Percentiles rank a stretch among this genome's conserved stretches.
Evolutionary conservation across 352 stramenopile genomes (phyloP).

Genomic region (Pythium grandisporangium): DNA sequence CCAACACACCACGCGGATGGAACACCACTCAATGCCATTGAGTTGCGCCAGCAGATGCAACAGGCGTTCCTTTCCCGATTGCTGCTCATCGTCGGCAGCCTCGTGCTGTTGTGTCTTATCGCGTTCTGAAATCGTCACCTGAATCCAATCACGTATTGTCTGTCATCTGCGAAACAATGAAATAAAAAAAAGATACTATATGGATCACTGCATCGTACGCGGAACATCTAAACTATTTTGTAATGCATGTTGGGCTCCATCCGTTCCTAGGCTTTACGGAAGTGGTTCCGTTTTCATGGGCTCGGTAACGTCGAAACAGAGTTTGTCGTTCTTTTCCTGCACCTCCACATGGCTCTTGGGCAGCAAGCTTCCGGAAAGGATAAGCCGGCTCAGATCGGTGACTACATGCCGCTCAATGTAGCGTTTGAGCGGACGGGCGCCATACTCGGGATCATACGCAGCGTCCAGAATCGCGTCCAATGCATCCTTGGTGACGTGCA

Average conservation of each 20-base stretch:
- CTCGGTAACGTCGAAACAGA: slow-evolving; percentile 39
- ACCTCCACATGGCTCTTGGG: slow-evolving; percentile 66
- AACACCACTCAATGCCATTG: slow-evolving; percentile 33
- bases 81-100: slow-evolving; percentile 56
- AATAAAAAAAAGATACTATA: no score
- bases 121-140: no score
- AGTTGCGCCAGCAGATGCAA: slow-evolving; percentile 55
- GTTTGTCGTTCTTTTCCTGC: slow-evolving; percentile 24
- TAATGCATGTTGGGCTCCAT: neutral
- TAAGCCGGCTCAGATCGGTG: slow-evolving; percentile 77
- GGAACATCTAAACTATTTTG: no score
- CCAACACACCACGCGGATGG: slow-evolving; percentile 31
- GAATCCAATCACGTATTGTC: neutral
- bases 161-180: no score
- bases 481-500: slow-evolving; percentile 70
- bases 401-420: slow-evolving; percentile 94
- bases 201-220: no score
- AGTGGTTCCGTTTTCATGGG: slow-evolving; percentile 22
- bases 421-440: slow-evolving; percentile 92
- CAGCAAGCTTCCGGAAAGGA: slow-evolving; percentile 40
- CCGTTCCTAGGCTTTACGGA: no score
- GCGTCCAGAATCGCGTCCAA: slow-evolving; percentile 88
- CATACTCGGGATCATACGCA: slow-evolving; percentile 92
- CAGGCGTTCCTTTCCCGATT: slow-evolving; percentile 66
- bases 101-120: slow-evolving; percentile 65